Percentiles rank a stretch among this genome's conserved stretches.
phyloP scores from a whole-genome alignment of 2,329 filamentous ascomycete species.

The Hymenoscyphus infarciens region DNA sequence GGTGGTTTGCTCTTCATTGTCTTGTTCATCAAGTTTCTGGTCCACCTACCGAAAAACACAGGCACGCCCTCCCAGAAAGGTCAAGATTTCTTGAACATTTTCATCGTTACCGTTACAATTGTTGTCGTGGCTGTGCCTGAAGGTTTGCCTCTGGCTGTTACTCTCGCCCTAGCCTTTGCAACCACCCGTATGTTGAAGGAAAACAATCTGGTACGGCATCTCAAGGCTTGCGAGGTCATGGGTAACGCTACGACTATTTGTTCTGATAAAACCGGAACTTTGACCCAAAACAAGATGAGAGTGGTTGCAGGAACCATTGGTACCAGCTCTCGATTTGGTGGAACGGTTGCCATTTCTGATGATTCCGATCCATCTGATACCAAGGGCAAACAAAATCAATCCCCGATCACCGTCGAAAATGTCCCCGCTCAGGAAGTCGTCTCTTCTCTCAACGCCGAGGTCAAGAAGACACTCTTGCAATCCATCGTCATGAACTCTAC shows the following conservation, averaged over 20 bases:
- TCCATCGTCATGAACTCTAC: constrained; percentile 68
- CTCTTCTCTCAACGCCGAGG: constrained; percentile 25
- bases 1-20: constrained; percentile 75
- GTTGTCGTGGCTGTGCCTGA: constrained; percentile 68
- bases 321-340: constrained; percentile 51
- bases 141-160: constrained; percentile 64
- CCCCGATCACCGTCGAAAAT: constrained; percentile 23
- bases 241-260: constrained; percentile 72
- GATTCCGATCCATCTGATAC: constrained; percentile 14
- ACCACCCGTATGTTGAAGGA: constrained; percentile 66
- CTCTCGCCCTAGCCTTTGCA: constrained; percentile 63
- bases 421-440: constrained; percentile 33
- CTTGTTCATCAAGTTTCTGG: constrained; percentile 74
- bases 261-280: constrained; percentile 74
- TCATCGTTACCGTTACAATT: constrained; percentile 63
- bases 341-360: constrained; percentile 32
- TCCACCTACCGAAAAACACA: constrained; percentile 50
- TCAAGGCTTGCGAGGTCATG: constrained; percentile 69
- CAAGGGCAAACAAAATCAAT: constrained; percentile 28
- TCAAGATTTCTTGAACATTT: constrained; percentile 57
- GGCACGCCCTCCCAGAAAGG: constrained; percentile 52
- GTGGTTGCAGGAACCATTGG: constrained; percentile 71
- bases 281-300: constrained; percentile 74
- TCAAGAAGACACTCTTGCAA: constrained; percentile 49
- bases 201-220: constrained; percentile 65